These are phyloP conservation scores for Xeromyces bisporus DNA, from an alignment of 495 filamentous ascomycete genomes.

Conservation along the genomic window DNA sequence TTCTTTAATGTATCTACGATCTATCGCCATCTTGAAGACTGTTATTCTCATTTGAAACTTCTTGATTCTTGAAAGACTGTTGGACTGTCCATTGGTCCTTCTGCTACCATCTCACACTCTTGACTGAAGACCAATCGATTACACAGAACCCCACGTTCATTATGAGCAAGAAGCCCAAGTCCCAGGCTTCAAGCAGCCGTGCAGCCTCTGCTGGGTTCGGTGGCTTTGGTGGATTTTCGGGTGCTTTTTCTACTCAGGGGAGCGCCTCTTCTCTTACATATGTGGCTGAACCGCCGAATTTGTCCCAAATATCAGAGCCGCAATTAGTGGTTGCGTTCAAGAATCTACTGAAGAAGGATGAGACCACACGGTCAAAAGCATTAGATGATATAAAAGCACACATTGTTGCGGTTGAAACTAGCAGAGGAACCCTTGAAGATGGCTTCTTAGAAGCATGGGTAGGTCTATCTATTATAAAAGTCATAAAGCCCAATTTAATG, in stretches of 20 bases:
- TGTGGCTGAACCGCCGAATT: constrained; percentile 67
- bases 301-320: constrained; percentile 57
- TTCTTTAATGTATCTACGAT: too few relatives aligned
- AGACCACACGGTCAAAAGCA: constrained; percentile 81
- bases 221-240: constrained; percentile 28
- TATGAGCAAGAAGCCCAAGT: constrained; percentile 57
- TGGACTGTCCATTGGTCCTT: too few relatives aligned
- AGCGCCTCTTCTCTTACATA: constrained; percentile 57
- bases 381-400: constrained; percentile 66
- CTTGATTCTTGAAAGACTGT: too few relatives aligned
- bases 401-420: constrained; percentile 30
- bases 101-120: too few relatives aligned
- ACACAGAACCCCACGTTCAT: constrained; percentile 22
- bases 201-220: constrained; percentile 36
- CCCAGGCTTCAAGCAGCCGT: constrained; percentile 55
- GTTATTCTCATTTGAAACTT: background rate
- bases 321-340: constrained; percentile 80
- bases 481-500: too few relatives aligned
- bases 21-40: too few relatives aligned
- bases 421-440: constrained; percentile 47
- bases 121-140: too few relatives aligned
- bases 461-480: constrained; percentile 18
- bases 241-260: constrained; percentile 29
- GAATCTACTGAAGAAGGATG: constrained; percentile 82
- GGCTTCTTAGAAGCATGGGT: constrained; percentile 76